Evolutionary conservation across 1,284 basidiomycete genomes (phyloP).

Genomic region (Crucibulum parvulum): DNA sequence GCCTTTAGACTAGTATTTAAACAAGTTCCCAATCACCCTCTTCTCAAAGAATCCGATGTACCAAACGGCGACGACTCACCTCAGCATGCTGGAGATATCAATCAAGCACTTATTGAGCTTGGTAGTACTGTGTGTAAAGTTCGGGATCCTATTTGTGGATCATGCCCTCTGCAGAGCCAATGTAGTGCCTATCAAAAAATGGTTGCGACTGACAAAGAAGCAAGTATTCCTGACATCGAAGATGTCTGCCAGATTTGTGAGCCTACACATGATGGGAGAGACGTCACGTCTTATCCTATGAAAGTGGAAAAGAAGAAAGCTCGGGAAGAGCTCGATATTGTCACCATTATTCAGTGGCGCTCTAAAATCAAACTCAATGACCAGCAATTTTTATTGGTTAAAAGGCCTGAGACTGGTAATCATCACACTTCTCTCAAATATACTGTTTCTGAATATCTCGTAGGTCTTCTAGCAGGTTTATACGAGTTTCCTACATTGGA

Average conservation of each 20-base stretch:
- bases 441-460: slow-evolving; percentile 3
- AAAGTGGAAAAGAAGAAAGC: slow-evolving; percentile 85
- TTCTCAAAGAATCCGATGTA: background rate
- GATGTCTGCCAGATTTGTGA: slow-evolving; percentile 79
- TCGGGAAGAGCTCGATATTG: slow-evolving; percentile 85
- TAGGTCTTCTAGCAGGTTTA: slow-evolving; percentile 89
- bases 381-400: slow-evolving; percentile 77
- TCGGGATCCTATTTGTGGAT: slow-evolving; percentile 73
- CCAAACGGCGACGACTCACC: slow-evolving; percentile 11
- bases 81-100: slow-evolving; percentile 80
- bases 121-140: slow-evolving; percentile 93
- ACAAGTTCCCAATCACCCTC: background rate
- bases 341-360: slow-evolving; percentile 87
- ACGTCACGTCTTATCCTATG: slow-evolving; percentile 87
- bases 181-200: slow-evolving; percentile 68
- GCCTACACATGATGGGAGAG: slow-evolving; percentile 53
- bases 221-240: slow-evolving; percentile 63
- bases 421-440: slow-evolving; percentile 5
- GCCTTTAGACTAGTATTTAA: background rate
- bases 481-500: slow-evolving; percentile 80
- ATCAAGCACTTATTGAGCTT: slow-evolving; percentile 89
- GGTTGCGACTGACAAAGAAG: slow-evolving; percentile 5
- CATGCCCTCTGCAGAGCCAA: slow-evolving; percentile 73
- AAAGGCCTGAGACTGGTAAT: slow-evolving; percentile 84
- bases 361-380: slow-evolving; percentile 34